A percentile compares a stretch with the other conserved stretches of the same genome.
Evolutionary conservation across 2,329 filamentous ascomycete species (phyloP).

Genomic region (Lecanicillium sp.): DNA sequence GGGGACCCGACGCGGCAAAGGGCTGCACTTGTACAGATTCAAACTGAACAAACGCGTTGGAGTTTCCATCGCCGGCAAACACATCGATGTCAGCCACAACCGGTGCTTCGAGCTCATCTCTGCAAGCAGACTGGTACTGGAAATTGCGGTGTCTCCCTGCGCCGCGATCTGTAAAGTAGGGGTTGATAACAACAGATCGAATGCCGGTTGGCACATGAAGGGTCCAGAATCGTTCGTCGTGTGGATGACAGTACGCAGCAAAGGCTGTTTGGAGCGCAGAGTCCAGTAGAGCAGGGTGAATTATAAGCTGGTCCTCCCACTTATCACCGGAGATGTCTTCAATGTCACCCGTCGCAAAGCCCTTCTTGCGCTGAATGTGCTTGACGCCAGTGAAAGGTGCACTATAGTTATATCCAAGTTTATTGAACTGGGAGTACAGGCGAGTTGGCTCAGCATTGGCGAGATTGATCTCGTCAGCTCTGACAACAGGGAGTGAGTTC

Average conservation of each 20-base stretch:
- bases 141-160: too few relatives aligned
- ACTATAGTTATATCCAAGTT: conserved; percentile 2
- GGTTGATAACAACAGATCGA: conserved; percentile 1
- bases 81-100: too few relatives aligned
- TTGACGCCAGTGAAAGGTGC: conserved; percentile 1
- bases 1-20: too few relatives aligned
- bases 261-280: conserved; percentile 1
- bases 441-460: too few relatives aligned
- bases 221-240: conserved; percentile 1
- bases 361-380: conserved; percentile 1
- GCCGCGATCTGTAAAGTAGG: background rate
- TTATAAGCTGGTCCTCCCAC: conserved; percentile 4
- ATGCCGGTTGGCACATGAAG: conserved; percentile 1
- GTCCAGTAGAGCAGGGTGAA: conserved; percentile 4
- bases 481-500: too few relatives aligned
- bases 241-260: conserved; percentile 3
- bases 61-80: too few relatives aligned
- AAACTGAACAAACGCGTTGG: too few relatives aligned
- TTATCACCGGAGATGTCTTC: background rate
- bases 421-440: too few relatives aligned
- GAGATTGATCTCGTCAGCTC: too few relatives aligned
- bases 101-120: too few relatives aligned
- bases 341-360: background rate
- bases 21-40: too few relatives aligned
- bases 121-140: too few relatives aligned